A percentile compares a stretch with the other conserved stretches of the same genome.
phyloP scores from a whole-genome alignment of 192 early-diverging fungal species.

The Paraglomus occultum region DNA sequence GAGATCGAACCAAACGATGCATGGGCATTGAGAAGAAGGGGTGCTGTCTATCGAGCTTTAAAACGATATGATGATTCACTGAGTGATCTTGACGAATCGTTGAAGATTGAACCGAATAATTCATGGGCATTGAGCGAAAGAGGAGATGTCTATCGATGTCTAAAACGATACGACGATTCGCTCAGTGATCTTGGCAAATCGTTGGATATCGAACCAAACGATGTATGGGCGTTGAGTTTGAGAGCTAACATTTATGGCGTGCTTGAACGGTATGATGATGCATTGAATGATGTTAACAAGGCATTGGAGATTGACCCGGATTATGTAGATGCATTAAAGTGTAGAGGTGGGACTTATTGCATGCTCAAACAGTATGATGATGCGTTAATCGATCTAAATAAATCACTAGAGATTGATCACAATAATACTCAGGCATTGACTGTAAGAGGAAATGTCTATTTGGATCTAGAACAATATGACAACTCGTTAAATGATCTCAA shows the following conservation, averaged over 20 bases:
- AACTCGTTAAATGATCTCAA: too few relatives aligned
- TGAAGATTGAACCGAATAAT: too few relatives aligned
- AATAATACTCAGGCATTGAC: background rate
- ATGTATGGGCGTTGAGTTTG: too few relatives aligned
- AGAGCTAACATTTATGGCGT: background rate
- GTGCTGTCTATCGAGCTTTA: background rate
- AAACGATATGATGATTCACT: too few relatives aligned
- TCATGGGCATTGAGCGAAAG: too few relatives aligned
- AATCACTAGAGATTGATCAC: background rate
- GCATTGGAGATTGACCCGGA: background rate
- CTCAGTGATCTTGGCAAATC: too few relatives aligned
- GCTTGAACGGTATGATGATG: background rate
- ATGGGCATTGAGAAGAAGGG: background rate
- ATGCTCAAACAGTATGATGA: background rate
- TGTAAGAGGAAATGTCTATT: background rate
- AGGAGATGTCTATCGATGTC: too few relatives aligned
- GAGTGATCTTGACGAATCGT: too few relatives aligned
- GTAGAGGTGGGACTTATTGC: background rate
- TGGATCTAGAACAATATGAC: too few relatives aligned
- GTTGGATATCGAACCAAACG: too few relatives aligned
- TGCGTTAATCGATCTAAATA: slow-evolving; percentile 1
- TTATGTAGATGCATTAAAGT: background rate
- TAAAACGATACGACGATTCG: too few relatives aligned
- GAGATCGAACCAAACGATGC: too few relatives aligned
- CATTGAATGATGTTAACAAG: slow-evolving; percentile 11